A percentile compares a stretch with the other conserved stretches of the same genome.
phyloP scores from a whole-genome alignment of 2,329 filamentous ascomycete species.

The Aspergillus cejpii region DNA sequence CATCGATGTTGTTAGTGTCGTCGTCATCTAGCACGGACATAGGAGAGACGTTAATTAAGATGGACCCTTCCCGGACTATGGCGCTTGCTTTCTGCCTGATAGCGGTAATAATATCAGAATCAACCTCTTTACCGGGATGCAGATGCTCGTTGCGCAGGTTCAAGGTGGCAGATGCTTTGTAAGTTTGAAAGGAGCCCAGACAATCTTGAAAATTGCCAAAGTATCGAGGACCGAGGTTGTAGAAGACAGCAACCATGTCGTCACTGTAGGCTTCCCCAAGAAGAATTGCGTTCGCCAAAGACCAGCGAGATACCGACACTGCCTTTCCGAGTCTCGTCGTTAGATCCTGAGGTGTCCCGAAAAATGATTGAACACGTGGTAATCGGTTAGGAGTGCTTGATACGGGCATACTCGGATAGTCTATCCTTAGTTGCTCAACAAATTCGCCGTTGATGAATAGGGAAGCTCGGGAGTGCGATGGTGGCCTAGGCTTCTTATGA shows the following conservation, averaged over 20 bases:
- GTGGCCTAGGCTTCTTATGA: slow-evolving; percentile 70
- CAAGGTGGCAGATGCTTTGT: slow-evolving; percentile 82
- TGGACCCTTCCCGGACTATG: slow-evolving; percentile 71
- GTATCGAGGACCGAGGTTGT: slow-evolving; percentile 81
- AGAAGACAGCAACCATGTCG: slow-evolving; percentile 84
- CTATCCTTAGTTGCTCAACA: slow-evolving; percentile 81
- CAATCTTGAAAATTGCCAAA: slow-evolving; percentile 96
- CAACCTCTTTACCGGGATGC: slow-evolving; percentile 81
- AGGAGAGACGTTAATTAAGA: slow-evolving; percentile 77
- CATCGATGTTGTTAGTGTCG: slow-evolving; percentile 62
- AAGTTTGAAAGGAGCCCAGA: slow-evolving; percentile 91
- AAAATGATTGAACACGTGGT: slow-evolving; percentile 73
- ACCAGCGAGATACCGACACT: slow-evolving; percentile 73
- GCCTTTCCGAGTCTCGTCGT: slow-evolving; percentile 68
- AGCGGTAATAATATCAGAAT: slow-evolving; percentile 82
- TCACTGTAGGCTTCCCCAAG: slow-evolving; percentile 84
- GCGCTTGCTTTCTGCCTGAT: slow-evolving; percentile 78
- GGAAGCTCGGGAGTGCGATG: slow-evolving; percentile 70
- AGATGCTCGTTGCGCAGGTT: slow-evolving; percentile 87
- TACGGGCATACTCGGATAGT: slow-evolving; percentile 73
- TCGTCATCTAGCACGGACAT: slow-evolving; percentile 74
- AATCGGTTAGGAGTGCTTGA: slow-evolving; percentile 48
- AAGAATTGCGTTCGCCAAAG: slow-evolving; percentile 79
- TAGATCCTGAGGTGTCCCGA: slow-evolving; percentile 86
- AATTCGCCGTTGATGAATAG: slow-evolving; percentile 93